Percentiles rank a stretch among this genome's conserved stretches.
Conservation (phyloP, 2,329 filamentous ascomycete genomes). For the Penicillium sp. region DNA sequence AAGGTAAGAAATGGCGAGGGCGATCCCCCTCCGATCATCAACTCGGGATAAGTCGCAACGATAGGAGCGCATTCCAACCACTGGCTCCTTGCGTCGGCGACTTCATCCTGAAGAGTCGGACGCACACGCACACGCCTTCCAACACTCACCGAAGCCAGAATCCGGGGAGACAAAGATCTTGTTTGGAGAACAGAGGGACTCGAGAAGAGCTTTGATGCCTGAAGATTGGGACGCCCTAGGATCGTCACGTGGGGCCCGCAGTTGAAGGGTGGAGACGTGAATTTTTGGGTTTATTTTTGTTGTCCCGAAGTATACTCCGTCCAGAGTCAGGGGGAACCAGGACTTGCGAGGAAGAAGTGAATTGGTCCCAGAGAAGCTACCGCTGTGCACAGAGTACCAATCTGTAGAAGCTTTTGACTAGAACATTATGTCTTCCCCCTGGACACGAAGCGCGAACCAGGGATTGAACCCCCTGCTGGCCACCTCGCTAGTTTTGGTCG, state of each 20-base stretch:
- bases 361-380: neutral
- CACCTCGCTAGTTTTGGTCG: neutral
- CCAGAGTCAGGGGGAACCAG: neutral
- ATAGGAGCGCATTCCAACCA: slow-evolving; percentile 13
- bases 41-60: slow-evolving; percentile 15
- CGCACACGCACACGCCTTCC: neutral
- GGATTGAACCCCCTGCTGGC: neutral
- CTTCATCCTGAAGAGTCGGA: slow-evolving; percentile 1
- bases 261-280: slow-evolving; percentile 16
- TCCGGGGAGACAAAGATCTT: slow-evolving; percentile 6
- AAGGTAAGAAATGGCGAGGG: slow-evolving; percentile 9
- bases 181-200: slow-evolving; percentile 8
- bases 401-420: neutral
- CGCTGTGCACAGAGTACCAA: neutral
- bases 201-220: slow-evolving; percentile 18
- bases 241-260: slow-evolving; percentile 23
- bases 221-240: slow-evolving; percentile 7
- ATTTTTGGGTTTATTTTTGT: neutral
- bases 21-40: slow-evolving; percentile 24
- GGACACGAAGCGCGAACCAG: neutral
- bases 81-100: slow-evolving; percentile 18
- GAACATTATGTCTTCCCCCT: neutral
- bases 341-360: neutral
- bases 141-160: slow-evolving; percentile 10
- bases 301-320: too few species aligned